These are phyloP conservation scores for Aureobasidium mangrovei DNA, from an alignment of 2,329 filamentous ascomycete species.

Conservation along the genomic window DNA sequence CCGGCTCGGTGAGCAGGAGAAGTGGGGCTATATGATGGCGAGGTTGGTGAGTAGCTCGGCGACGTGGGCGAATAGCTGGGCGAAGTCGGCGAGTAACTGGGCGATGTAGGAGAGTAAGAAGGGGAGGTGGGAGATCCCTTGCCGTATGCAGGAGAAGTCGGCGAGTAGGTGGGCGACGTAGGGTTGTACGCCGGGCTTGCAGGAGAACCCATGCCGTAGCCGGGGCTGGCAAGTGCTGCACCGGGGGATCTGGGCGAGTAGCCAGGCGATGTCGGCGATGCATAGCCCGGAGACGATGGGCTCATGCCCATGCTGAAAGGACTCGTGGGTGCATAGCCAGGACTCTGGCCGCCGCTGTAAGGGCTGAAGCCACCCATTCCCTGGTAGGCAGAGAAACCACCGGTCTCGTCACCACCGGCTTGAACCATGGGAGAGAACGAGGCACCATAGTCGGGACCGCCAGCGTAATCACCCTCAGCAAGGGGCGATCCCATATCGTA, in stretches of 20 bases:
- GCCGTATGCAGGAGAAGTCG: constrained; percentile 28
- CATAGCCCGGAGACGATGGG: constrained; percentile 52
- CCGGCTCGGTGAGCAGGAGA: constrained; percentile 42
- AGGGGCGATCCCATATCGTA: constrained; percentile 68
- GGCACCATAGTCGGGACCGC: constrained; percentile 54
- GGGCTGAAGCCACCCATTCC: constrained; percentile 57
- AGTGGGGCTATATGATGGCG: constrained; percentile 28
- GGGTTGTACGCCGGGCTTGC: constrained; percentile 43
- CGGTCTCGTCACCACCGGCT: constrained; percentile 50
- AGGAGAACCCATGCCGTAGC: constrained; percentile 44
- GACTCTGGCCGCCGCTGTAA: constrained; percentile 55
- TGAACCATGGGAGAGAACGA: constrained; percentile 68
- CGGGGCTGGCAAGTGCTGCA: constrained; percentile 47
- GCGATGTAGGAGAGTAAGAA: constrained; percentile 71
- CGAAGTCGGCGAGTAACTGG: constrained; percentile 51
- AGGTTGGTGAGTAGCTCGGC: constrained; percentile 40
- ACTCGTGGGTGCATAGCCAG: constrained; percentile 59
- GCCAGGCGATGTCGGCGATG: constrained; percentile 26
- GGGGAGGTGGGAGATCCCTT: constrained; percentile 42
- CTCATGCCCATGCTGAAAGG: constrained; percentile 56
- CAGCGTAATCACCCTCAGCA: constrained; percentile 51
- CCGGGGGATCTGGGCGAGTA: constrained; percentile 35
- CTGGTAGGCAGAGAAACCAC: constrained; percentile 57
- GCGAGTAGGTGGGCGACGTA: constrained; percentile 29
- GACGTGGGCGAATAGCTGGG: constrained; percentile 63